A percentile compares a stretch with the other conserved stretches of the same genome.
Conservation (phyloP, 148 eudicot species). For the Vaccinium vitisidaea region DNA sequence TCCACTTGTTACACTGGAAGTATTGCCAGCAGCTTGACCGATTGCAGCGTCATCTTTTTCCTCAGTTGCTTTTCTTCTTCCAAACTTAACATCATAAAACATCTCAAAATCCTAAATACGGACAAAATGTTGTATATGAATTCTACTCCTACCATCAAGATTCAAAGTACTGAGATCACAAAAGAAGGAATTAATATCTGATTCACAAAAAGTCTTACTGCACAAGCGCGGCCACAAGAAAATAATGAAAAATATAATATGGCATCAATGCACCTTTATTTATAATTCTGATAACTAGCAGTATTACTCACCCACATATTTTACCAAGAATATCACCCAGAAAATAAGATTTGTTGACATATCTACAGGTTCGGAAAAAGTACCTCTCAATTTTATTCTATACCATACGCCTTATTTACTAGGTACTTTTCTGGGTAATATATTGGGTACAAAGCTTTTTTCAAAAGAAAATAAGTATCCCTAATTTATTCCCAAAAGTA, state of each 20-base stretch:
- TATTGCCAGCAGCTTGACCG: constrained; percentile 30
- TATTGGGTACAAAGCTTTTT: background rate
- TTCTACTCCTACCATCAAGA: background rate
- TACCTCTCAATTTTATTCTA: background rate
- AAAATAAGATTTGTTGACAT: background rate
- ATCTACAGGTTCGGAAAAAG: background rate
- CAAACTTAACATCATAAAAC: constrained; percentile 95
- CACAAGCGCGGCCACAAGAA: background rate
- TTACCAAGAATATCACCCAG: background rate
- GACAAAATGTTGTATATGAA: constrained; percentile 35
- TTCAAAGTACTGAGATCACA: constrained; percentile 10
- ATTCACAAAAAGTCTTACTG: background rate
- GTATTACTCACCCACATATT: background rate
- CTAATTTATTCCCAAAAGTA: background rate
- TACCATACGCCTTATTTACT: background rate
- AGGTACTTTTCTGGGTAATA: background rate
- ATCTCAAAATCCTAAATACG: constrained; percentile 75
- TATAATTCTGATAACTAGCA: background rate
- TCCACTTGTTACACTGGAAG: constrained; percentile 35
- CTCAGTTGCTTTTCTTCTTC: constrained; percentile 69
- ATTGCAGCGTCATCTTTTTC: constrained; percentile 30
- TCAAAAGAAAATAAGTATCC: background rate
- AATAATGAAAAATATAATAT: background rate
- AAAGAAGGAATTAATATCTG: background rate
- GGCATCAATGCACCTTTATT: background rate